Percentiles rank a stretch among this genome's conserved stretches.
phyloP scores from a whole-genome alignment of 495 filamentous ascomycete genomes.

The Rhypophila decipiens region DNA sequence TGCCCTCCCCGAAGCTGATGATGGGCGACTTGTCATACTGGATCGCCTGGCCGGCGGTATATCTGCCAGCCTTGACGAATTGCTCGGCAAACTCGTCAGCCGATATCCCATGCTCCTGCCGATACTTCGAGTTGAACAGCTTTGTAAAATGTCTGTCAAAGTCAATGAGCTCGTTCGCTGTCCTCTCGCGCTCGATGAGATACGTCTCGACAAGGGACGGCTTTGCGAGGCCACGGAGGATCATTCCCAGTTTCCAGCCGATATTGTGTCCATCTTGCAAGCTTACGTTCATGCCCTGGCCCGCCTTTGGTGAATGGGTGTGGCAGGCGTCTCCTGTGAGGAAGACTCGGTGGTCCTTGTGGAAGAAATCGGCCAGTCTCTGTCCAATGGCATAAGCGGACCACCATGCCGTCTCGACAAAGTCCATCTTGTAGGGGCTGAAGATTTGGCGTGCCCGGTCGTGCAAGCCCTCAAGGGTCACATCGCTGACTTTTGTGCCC shows the following conservation, averaged over 20 bases:
- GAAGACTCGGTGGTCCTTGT: conserved; percentile 52
- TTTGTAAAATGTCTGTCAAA: conserved; percentile 64
- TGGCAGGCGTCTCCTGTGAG: conserved; percentile 66
- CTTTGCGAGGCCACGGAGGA: conserved; percentile 51
- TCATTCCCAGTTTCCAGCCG: conserved; percentile 70
- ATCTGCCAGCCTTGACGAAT: conserved; percentile 55
- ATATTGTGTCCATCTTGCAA: conserved; percentile 56
- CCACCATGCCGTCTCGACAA: conserved; percentile 52
- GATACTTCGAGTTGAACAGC: conserved; percentile 46
- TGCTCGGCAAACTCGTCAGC: conserved; percentile 47
- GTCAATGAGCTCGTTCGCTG: conserved; percentile 65
- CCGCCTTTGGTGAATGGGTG: conserved; percentile 67
- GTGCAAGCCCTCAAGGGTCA: conserved; percentile 55
- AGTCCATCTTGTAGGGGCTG: conserved; percentile 37
- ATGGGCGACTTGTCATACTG: conserved; percentile 50
- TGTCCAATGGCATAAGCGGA: conserved; percentile 60
- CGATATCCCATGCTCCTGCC: conserved; percentile 27
- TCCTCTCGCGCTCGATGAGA: conserved; percentile 58
- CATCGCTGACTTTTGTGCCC: conserved; percentile 25
- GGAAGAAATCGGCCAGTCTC: conserved; percentile 50
- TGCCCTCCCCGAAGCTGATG: conserved; percentile 23
- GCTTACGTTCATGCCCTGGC: conserved; percentile 68
- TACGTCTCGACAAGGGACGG: conserved; percentile 59
- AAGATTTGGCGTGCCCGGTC: conserved; percentile 53
- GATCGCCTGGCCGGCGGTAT: conserved; percentile 58